phyloP scores from a whole-genome alignment of 1,139 yeast species.

The Taphrina deformans region DNA sequence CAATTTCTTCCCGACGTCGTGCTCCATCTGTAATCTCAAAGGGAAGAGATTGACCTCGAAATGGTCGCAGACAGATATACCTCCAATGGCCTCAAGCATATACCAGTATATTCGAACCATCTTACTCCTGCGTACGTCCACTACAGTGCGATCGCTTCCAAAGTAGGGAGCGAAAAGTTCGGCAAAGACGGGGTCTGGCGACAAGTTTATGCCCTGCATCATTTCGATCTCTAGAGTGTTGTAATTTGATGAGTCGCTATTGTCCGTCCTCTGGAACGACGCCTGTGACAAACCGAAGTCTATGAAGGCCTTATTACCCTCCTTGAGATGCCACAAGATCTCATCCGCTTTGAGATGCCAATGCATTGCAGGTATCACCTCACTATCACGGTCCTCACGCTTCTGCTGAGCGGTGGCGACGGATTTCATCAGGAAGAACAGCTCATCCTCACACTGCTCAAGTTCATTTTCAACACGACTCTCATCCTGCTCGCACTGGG shows the following conservation, averaged over 20 bases:
- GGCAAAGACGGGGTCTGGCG: slow-evolving; percentile 63
- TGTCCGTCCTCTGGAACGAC: slow-evolving; percentile 59
- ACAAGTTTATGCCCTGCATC: slow-evolving; percentile 71
- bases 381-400: slow-evolving; percentile 47
- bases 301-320: slow-evolving; percentile 64
- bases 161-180: slow-evolving; percentile 63
- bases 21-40: slow-evolving; percentile 69
- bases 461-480: slow-evolving; percentile 40
- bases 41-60: slow-evolving; percentile 61
- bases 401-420: slow-evolving; percentile 53
- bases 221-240: slow-evolving; percentile 61
- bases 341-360: slow-evolving; percentile 74
- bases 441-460: slow-evolving; percentile 50
- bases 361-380: slow-evolving; percentile 47
- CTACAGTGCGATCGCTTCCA: slow-evolving; percentile 42
- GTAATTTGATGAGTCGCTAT: slow-evolving; percentile 63
- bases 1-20: slow-evolving; percentile 61
- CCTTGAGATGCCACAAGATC: slow-evolving; percentile 69
- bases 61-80: slow-evolving; percentile 66
- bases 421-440: slow-evolving; percentile 67
- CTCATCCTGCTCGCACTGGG: slow-evolving; percentile 43
- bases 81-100: slow-evolving; percentile 78
- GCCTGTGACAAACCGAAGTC: slow-evolving; percentile 70
- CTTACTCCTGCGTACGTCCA: slow-evolving; percentile 41
- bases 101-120: slow-evolving; percentile 67